These are phyloP conservation scores for Conticribra weissflogii DNA, from an alignment of 108 stramenopile genomes.

Conservation along the genomic window DNA sequence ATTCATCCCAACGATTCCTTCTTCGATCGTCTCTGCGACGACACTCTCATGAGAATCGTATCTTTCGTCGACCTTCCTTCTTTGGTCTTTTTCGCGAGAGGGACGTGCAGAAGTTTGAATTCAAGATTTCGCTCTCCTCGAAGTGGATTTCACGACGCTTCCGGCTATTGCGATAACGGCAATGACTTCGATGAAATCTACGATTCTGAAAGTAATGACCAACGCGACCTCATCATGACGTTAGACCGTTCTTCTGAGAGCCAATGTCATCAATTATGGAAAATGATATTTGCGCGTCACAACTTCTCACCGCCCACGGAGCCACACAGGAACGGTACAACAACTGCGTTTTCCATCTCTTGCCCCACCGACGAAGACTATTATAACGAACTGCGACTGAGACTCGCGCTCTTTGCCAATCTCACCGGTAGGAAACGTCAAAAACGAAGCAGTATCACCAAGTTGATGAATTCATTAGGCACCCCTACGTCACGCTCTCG, in stretches of 20 bases:
- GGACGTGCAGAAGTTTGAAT: conserved; percentile 7
- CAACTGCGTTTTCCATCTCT: not conserved
- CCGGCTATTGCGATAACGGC: not conserved
- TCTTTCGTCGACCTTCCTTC: conserved; percentile 50
- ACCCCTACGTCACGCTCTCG: too few relatives aligned
- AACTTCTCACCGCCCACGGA: conserved; percentile 42
- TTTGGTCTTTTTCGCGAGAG: conserved; percentile 33
- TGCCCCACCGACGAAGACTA: conserved; percentile 15
- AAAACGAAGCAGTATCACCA: too few relatives aligned
- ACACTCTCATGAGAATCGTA: conserved; percentile 43
- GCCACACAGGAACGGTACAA: not conserved
- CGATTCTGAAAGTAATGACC: not conserved
- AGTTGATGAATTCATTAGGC: too few relatives aligned
- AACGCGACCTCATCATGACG: too few relatives aligned
- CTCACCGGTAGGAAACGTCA: conserved; percentile 14
- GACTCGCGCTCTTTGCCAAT: conserved; percentile 45
- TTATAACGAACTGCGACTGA: conserved; percentile 19
- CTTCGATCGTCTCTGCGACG: conserved; percentile 39
- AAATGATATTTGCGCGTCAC: conserved; percentile 38
- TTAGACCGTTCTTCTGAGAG: too few relatives aligned
- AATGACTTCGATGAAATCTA: not conserved
- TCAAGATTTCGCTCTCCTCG: conserved; percentile 10
- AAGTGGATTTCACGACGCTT: not conserved
- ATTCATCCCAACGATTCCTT: too few relatives aligned
- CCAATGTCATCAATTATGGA: conserved; percentile 37